Percentiles rank a stretch among this genome's conserved stretches.
Conservation (phyloP, 1,284 basidiomycete species). For the Malassezia arunalokei region DNA sequence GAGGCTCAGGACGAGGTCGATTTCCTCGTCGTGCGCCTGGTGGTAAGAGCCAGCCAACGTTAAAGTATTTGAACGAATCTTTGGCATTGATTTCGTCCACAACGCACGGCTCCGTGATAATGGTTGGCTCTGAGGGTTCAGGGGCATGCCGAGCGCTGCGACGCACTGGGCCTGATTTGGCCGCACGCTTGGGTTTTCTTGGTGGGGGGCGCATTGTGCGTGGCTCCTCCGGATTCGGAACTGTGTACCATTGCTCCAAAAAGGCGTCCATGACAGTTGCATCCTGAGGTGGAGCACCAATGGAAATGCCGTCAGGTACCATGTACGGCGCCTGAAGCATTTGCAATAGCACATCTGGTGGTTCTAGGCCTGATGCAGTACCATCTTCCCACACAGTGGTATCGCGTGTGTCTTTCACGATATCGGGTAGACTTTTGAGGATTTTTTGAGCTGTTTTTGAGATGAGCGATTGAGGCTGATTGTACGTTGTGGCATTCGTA, state of each 20-base stretch:
- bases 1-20: slow-evolving; percentile 10
- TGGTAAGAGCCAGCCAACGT: slow-evolving; percentile 77
- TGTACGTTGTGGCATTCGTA: slow-evolving; percentile 76
- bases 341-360: slow-evolving; percentile 18
- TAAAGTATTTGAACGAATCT: slow-evolving; percentile 69
- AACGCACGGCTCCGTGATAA: not conserved
- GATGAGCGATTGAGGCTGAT: slow-evolving; percentile 61
- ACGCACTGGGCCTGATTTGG: not conserved
- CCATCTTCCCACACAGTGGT: slow-evolving; percentile 2
- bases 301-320: not conserved
- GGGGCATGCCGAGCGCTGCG: slow-evolving; percentile 1
- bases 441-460: slow-evolving; percentile 64
- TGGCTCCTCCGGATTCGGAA: not conserved
- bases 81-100: slow-evolving; percentile 54
- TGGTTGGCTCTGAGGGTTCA: not conserved
- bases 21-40: slow-evolving; percentile 48
- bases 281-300: slow-evolving; percentile 9
- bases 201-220: not conserved
- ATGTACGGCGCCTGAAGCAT: slow-evolving; percentile 22
- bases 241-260: slow-evolving; percentile 17
- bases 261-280: slow-evolving; percentile 4
- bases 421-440: slow-evolving; percentile 50
- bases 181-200: not conserved
- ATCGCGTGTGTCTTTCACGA: not conserved
- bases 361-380: slow-evolving; percentile 20